These are phyloP conservation scores for Pythium scleroteichum DNA, from an alignment of 352 stramenopile genomes.

Conservation along the genomic window DNA sequence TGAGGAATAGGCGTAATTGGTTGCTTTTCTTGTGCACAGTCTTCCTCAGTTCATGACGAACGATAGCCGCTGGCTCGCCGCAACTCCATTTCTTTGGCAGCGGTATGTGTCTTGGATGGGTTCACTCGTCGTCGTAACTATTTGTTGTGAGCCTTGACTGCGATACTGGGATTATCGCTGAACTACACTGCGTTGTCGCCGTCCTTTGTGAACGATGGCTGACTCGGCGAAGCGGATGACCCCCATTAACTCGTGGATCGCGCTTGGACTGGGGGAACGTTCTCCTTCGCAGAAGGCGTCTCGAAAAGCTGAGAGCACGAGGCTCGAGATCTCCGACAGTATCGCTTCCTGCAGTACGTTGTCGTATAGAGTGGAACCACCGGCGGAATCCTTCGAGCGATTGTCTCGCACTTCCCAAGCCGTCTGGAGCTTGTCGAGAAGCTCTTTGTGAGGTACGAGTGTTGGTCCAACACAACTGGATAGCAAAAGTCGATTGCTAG, in stretches of 20 bases:
- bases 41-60: too few species aligned
- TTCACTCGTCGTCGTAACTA: too few species aligned
- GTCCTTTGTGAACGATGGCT: constrained; percentile 16
- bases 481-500: constrained; percentile 16
- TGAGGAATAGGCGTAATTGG: constrained; percentile 14
- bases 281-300: constrained; percentile 42
- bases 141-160: background rate
- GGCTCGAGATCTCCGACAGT: constrained; percentile 53
- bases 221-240: constrained; percentile 27
- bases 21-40: constrained; percentile 15
- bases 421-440: constrained; percentile 11
- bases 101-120: constrained; percentile 10
- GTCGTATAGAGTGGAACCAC: constrained; percentile 21
- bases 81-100: background rate
- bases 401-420: constrained; percentile 6
- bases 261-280: background rate
- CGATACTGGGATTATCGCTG: constrained; percentile 8
- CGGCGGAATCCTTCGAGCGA: background rate
- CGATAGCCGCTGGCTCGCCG: background rate
- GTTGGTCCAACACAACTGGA: background rate
- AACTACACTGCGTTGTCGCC: constrained; percentile 22
- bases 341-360: constrained; percentile 43
- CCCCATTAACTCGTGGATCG: constrained; percentile 17
- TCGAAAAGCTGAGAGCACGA: constrained; percentile 56
- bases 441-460: background rate